These are phyloP conservation scores for Ophiostoma tasmaniense DNA, from an alignment of 2,329 filamentous ascomycete species.

Conservation along the genomic window DNA sequence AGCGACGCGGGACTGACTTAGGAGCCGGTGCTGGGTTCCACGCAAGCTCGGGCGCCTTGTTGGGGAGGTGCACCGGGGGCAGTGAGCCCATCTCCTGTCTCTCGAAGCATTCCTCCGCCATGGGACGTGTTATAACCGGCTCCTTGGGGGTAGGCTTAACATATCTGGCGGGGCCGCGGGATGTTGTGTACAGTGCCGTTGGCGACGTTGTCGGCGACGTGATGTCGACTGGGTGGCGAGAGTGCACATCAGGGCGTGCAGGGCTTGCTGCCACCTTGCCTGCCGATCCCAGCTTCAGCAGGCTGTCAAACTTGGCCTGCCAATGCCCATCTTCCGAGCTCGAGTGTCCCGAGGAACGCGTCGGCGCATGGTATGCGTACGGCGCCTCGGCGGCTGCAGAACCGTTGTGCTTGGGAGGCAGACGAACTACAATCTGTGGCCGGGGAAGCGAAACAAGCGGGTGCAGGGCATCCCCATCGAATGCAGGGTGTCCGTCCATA, in stretches of 20 bases:
- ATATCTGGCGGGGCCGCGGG: conserved; percentile 31
- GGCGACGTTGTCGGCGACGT: neutral
- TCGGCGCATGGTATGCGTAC: neutral
- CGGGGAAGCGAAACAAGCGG: conserved; percentile 64
- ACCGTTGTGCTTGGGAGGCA: conserved; percentile 51
- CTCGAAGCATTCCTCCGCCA: conserved; percentile 73
- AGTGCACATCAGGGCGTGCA: conserved; percentile 26
- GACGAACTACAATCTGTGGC: conserved; percentile 66
- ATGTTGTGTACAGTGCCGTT: neutral
- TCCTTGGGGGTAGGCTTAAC: conserved; percentile 28
- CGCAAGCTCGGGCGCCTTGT: conserved; percentile 50
- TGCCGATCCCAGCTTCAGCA: conserved; percentile 46
- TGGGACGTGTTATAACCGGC: conserved; percentile 52
- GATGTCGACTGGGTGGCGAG: neutral
- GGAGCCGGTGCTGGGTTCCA: conserved; percentile 52
- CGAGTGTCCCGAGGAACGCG: neutral
- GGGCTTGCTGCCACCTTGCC: conserved; percentile 51
- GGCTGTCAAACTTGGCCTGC: conserved; percentile 77
- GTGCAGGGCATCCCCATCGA: conserved; percentile 54
- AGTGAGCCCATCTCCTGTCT: conserved; percentile 72
- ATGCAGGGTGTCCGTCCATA: conserved; percentile 62
- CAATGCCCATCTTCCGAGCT: conserved; percentile 28
- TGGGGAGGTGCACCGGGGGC: conserved; percentile 61
- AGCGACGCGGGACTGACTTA: conserved; percentile 46
- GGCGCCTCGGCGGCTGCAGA: conserved; percentile 18